Evolutionary conservation across 305 asterid genomes (phyloP).

Genomic region (Solanum hybrid): DNA sequence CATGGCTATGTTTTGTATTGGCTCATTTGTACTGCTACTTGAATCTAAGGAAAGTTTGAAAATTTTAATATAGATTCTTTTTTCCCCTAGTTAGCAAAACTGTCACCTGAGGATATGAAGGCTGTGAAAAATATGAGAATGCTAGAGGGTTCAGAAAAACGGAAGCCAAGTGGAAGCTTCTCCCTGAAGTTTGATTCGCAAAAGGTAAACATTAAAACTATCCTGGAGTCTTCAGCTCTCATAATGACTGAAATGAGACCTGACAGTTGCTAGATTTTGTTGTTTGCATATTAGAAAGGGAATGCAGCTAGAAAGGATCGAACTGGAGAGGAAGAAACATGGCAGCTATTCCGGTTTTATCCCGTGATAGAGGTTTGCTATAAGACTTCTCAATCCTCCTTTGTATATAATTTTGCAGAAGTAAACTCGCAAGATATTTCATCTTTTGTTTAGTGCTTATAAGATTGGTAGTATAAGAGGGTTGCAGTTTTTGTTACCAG

Average conservation of each 20-base stretch:
- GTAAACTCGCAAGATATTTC: background rate
- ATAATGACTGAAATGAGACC: conserved; percentile 9
- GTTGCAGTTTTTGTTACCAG: background rate
- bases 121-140: conserved; percentile 78
- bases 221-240: background rate
- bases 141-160: conserved; percentile 51
- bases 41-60: background rate
- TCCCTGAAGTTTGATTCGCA: conserved; percentile 87
- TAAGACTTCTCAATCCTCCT: background rate
- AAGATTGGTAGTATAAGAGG: background rate
- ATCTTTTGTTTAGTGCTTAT: background rate
- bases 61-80: background rate
- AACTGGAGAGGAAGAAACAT: conserved; percentile 79
- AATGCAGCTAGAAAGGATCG: conserved; percentile 89
- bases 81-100: conserved; percentile 68
- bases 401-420: background rate
- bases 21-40: background rate
- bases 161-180: conserved; percentile 61
- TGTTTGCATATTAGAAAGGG: conserved; percentile 46
- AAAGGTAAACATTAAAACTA: conserved; percentile 40
- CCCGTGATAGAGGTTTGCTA: conserved; percentile 80
- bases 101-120: conserved; percentile 81
- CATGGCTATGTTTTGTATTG: background rate
- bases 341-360: conserved; percentile 87
- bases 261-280: conserved; percentile 23